These are phyloP conservation scores for Tulasnella sp. DNA, from an alignment of 768 basidiomycete species.

Conservation along the genomic window DNA sequence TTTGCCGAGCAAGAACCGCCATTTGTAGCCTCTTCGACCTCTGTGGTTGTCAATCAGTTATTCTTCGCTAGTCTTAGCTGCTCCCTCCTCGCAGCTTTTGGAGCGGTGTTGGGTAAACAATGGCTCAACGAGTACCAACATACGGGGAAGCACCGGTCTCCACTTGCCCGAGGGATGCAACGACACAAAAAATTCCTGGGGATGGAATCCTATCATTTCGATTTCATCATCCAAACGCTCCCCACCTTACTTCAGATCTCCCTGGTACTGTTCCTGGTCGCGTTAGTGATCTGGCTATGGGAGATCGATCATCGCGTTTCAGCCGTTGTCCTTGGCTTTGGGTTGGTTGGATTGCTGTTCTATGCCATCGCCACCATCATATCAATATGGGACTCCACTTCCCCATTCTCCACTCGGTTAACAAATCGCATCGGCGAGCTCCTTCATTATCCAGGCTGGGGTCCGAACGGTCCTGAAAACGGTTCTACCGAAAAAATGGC, in stretches of 20 bases:
- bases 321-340: background rate
- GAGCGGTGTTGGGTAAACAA: conserved; percentile 3
- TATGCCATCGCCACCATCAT: background rate
- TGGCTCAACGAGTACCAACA: too few relatives aligned
- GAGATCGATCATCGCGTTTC: background rate
- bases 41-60: background rate
- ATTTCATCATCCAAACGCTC: background rate
- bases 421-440: too few relatives aligned
- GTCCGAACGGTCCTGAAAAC: too few relatives aligned
- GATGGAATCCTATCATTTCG: too few relatives aligned
- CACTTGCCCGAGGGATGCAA: too few relatives aligned
- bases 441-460: too few relatives aligned
- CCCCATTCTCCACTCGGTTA: too few relatives aligned
- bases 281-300: background rate
- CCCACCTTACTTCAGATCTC: background rate
- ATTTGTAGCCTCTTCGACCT: background rate
- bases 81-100: background rate
- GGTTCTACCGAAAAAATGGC: too few relatives aligned
- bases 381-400: background rate
- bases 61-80: conserved; percentile 3
- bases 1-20: background rate
- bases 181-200: too few relatives aligned
- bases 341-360: background rate
- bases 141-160: too few relatives aligned
- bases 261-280: background rate